Percentiles rank a stretch among this genome's conserved stretches.
phyloP scores from a whole-genome alignment of 1,284 basidiomycete species.

The Termitomyces sp. region DNA sequence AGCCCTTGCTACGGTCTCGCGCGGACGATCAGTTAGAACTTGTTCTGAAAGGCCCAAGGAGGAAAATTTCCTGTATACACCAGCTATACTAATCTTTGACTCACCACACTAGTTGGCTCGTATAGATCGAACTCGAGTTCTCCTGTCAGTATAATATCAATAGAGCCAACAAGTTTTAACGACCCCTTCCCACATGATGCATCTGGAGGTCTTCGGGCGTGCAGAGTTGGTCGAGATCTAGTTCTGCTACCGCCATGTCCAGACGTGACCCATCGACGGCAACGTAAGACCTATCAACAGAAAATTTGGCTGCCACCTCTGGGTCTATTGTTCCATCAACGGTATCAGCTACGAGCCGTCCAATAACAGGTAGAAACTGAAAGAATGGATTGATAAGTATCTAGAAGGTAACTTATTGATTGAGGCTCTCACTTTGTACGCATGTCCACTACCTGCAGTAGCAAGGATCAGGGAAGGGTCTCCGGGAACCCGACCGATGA shows the following conservation, averaged over 20 bases:
- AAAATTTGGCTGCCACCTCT: constrained; percentile 17
- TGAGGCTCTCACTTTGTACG: constrained; percentile 59
- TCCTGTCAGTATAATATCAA: constrained; percentile 10
- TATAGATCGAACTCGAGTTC: constrained; percentile 10
- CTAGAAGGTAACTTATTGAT: neutral
- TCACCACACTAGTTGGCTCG: neutral
- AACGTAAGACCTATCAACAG: constrained; percentile 23
- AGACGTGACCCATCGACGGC: constrained; percentile 31
- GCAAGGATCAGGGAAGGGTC: constrained; percentile 62
- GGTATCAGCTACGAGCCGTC: constrained; percentile 19
- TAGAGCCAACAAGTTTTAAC: constrained; percentile 1
- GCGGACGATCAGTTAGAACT: too few species aligned
- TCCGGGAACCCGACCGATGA: constrained; percentile 63
- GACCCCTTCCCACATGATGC: neutral
- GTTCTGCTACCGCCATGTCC: constrained; percentile 27
- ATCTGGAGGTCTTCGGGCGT: constrained; percentile 39
- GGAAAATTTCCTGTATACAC: neutral
- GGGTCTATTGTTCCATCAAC: neutral
- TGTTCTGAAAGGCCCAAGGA: too few species aligned
- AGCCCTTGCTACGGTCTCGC: too few species aligned
- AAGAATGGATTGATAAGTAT: neutral
- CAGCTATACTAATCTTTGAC: neutral
- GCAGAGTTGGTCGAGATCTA: constrained; percentile 47
- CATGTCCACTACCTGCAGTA: constrained; percentile 78
- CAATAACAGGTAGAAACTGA: constrained; percentile 22